Evolutionary conservation across 2,329 filamentous ascomycete species (phyloP).

Genomic region (Aspergillus eucalypticola): DNA sequence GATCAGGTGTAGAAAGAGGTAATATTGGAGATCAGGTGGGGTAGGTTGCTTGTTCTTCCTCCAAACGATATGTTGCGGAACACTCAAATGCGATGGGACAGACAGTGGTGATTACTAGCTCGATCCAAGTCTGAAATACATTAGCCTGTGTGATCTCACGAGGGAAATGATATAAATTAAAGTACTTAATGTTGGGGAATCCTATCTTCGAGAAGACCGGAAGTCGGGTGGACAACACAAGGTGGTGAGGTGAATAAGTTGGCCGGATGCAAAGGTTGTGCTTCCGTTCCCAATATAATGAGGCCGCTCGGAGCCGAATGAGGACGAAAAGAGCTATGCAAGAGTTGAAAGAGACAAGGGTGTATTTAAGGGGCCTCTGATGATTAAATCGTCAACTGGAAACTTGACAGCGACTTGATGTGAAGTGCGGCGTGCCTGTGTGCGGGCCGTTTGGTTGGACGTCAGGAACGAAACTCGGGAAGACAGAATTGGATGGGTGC

Average conservation of each 20-base stretch:
- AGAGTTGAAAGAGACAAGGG: background rate
- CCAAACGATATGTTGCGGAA: background rate
- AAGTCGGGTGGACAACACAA: background rate
- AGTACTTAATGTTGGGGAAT: background rate
- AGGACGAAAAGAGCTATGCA: background rate
- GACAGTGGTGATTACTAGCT: background rate
- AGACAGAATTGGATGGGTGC: background rate
- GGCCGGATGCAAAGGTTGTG: background rate
- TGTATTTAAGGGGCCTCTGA: background rate
- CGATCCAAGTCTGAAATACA: background rate
- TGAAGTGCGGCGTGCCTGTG: background rate
- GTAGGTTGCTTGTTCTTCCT: background rate
- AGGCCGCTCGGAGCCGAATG: background rate
- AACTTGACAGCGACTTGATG: background rate
- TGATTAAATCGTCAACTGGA: background rate
- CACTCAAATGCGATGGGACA: background rate
- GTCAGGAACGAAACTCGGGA: background rate
- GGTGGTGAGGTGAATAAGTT: background rate
- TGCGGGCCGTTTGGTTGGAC: background rate
- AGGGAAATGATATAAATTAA: background rate
- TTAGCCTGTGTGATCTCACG: background rate
- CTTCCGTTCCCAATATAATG: background rate
- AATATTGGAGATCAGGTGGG: background rate
- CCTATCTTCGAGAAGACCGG: background rate
- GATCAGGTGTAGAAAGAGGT: conserved; percentile 19